Percentiles rank a stretch among this genome's conserved stretches.
Conservation (phyloP, 73 alveolate genomes). For the Paraurostyla sp. region DNA sequence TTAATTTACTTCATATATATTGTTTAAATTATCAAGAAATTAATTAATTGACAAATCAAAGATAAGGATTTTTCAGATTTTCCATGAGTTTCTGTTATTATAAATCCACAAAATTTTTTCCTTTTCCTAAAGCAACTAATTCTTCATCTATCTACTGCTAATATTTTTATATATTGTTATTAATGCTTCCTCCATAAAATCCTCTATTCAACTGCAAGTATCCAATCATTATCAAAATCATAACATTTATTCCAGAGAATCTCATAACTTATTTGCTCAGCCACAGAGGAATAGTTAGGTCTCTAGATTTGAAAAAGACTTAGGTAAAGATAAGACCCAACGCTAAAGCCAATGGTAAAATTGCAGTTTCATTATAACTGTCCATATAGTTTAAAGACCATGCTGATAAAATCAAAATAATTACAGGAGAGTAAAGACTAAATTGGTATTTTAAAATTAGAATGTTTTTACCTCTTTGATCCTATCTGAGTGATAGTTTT, state of each 20-base stretch:
- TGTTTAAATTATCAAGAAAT: too few relatives aligned
- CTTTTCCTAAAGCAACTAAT: background rate
- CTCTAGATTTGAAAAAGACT: background rate
- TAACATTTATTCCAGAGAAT: background rate
- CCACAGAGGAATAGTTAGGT: constrained; percentile 1
- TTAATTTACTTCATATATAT: too few relatives aligned
- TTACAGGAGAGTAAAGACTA: background rate
- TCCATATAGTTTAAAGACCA: background rate
- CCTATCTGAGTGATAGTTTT: background rate
- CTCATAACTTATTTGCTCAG: background rate
- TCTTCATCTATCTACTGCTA: background rate
- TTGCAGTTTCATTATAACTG: background rate
- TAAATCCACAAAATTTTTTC: background rate
- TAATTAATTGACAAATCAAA: background rate
- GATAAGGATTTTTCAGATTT: background rate
- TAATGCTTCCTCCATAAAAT: background rate
- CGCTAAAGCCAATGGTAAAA: background rate
- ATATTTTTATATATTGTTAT: background rate
- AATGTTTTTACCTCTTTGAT: background rate
- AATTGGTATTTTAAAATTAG: background rate
- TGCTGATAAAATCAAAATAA: background rate
- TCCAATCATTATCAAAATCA: background rate
- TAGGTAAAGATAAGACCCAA: background rate
- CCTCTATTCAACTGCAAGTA: background rate
- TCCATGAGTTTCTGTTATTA: background rate